phyloP scores from a whole-genome alignment of 176 grass and related monocot genomes.

The Themeda triandra region DNA sequence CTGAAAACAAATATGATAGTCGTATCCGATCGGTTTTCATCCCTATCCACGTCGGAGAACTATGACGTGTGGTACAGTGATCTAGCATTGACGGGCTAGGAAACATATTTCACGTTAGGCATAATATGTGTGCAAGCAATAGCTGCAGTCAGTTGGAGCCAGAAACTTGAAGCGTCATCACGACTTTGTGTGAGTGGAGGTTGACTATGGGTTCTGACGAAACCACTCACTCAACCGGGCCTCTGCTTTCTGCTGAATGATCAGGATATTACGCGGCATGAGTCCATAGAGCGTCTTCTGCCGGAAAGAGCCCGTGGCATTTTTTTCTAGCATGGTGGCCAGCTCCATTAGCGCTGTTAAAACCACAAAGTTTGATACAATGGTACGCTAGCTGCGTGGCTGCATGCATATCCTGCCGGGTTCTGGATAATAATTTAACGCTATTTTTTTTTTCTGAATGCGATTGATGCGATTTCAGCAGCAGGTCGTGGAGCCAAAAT shows the following conservation, averaged over 20 bases:
- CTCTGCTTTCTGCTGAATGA: slow-evolving; percentile 10
- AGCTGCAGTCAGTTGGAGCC: no score
- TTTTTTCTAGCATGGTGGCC: not conserved
- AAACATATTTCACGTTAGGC: no score
- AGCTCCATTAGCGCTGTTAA: not conserved
- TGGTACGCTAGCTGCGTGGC: not conserved
- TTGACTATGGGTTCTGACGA: not conserved
- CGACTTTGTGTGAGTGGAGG: not conserved
- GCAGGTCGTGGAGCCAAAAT: no score
- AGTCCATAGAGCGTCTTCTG: not conserved
- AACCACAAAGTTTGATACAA: not conserved
- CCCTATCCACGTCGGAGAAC: no score
- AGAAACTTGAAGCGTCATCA: no score
- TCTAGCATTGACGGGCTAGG: no score
- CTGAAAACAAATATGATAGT: no score
- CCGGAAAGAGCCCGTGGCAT: not conserved
- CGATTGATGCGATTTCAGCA: not conserved
- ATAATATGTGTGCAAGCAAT: no score
- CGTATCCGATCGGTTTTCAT: no score
- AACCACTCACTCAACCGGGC: not conserved
- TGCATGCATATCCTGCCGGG: not conserved
- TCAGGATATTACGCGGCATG: slow-evolving; percentile 20
- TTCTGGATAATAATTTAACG: not conserved
- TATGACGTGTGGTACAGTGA: no score
- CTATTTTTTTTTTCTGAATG: not conserved